Conservation (phyloP, 805 yeast genomes). For the Ogataea dorogensis region DNA sequence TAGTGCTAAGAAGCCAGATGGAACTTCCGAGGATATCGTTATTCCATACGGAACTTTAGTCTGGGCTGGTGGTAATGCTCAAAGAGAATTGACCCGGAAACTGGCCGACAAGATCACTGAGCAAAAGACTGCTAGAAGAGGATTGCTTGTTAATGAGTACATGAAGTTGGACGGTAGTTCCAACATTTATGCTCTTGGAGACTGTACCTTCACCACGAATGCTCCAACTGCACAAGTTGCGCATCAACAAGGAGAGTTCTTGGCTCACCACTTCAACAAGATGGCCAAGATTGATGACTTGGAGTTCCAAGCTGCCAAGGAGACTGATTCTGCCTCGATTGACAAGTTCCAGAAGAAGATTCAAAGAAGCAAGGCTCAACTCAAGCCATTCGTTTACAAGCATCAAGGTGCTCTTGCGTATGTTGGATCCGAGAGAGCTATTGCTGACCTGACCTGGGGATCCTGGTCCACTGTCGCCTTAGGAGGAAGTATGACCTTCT, state of each 20-base stretch:
- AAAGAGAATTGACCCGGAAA: constrained; percentile 68
- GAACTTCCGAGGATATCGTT: constrained; percentile 51
- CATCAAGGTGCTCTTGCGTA: constrained; percentile 93
- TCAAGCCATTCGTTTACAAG: constrained; percentile 66
- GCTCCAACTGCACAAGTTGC: constrained; percentile 98
- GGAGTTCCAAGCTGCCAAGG: constrained; percentile 42
- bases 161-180: constrained; percentile 80
- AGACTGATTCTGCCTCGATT: constrained; percentile 41
- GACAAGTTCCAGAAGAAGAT: constrained; percentile 48
- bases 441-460: constrained; percentile 82
- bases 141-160: constrained; percentile 77
- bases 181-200: constrained; percentile 82
- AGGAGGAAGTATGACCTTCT: constrained; percentile 81
- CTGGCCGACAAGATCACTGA: constrained; percentile 66
- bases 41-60: constrained; percentile 89
- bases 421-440: constrained; percentile 88
- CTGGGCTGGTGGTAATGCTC: constrained; percentile 97
- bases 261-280: constrained; percentile 68
- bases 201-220: constrained; percentile 84
- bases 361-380: constrained; percentile 38
- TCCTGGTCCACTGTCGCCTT: constrained; percentile 75
- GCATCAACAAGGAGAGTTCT: constrained; percentile 83
- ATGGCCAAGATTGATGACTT: constrained; percentile 59
- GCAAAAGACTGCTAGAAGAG: constrained; percentile 84
- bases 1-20: constrained; percentile 63